Percentiles rank a stretch among this genome's conserved stretches.
These are phyloP conservation scores for Geotrichum reessii DNA, from an alignment of 1,139 yeast genomes.

Conservation along the genomic window DNA sequence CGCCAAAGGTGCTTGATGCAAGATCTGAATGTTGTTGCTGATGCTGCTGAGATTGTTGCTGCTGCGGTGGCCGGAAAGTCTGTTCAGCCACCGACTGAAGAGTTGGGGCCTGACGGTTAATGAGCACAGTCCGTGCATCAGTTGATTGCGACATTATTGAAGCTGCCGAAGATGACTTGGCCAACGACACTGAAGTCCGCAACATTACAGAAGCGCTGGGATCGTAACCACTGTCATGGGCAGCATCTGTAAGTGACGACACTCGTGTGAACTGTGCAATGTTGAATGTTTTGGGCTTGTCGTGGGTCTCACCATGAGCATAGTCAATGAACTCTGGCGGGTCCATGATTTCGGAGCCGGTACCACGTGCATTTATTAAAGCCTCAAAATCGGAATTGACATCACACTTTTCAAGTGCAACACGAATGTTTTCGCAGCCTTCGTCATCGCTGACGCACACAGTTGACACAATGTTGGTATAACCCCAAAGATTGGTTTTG, in stretches of 20 bases:
- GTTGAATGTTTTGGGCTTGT: slow-evolving; percentile 5
- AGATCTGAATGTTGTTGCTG: neutral
- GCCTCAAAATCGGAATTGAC: slow-evolving; percentile 54
- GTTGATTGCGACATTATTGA: slow-evolving; percentile 11
- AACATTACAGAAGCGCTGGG: slow-evolving; percentile 6
- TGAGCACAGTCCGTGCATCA: slow-evolving; percentile 7
- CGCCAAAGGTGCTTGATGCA: slow-evolving; percentile 8
- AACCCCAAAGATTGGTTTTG: slow-evolving; percentile 77
- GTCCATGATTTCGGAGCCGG: slow-evolving; percentile 60
- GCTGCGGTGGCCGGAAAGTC: neutral
- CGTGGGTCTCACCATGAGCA: slow-evolving; percentile 39
- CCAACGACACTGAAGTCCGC: slow-evolving; percentile 3
- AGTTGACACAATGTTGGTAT: slow-evolving; percentile 68
- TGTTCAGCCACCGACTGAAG: neutral
- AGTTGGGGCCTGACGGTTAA: slow-evolving; percentile 3
- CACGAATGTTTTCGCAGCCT: slow-evolving; percentile 63
- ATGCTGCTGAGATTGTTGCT: neutral
- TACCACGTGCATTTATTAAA: slow-evolving; percentile 53
- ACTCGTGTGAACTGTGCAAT: slow-evolving; percentile 14
- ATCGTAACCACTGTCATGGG: slow-evolving; percentile 9
- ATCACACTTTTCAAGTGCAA: slow-evolving; percentile 62
- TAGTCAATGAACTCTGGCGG: slow-evolving; percentile 52
- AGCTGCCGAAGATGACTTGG: slow-evolving; percentile 9
- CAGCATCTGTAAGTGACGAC: slow-evolving; percentile 3
- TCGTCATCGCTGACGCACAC: slow-evolving; percentile 77